These are phyloP conservation scores for Chaetomiaceae sp. DNA, from an alignment of 2,329 filamentous ascomycete species.

Conservation along the genomic window DNA sequence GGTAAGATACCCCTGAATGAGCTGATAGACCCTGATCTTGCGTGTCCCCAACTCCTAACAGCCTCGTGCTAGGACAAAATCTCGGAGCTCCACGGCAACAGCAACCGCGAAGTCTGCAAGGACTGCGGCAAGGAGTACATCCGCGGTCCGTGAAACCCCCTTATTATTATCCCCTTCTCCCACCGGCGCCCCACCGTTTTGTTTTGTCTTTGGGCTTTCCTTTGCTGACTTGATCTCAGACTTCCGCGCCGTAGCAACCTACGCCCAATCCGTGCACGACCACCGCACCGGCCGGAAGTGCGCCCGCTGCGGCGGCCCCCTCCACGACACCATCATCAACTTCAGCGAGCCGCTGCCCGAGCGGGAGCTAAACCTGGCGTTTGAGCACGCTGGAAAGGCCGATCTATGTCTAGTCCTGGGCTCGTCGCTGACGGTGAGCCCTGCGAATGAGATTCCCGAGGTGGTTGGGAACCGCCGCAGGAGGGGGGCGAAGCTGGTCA, in stretches of 20 bases:
- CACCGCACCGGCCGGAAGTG: constrained; percentile 46
- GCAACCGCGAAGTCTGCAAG: constrained; percentile 42
- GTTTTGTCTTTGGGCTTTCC: too few relatives aligned
- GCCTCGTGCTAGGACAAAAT: constrained; percentile 34
- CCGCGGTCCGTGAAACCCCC: constrained; percentile 31
- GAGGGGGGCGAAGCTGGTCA: constrained; percentile 32
- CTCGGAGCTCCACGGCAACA: constrained; percentile 46
- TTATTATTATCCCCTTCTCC: too few relatives aligned
- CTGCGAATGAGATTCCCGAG: constrained; percentile 40
- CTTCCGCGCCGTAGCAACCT: constrained; percentile 41
- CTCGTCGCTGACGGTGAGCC: constrained; percentile 41
- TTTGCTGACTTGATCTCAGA: constrained; percentile 30
- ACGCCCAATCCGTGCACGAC: constrained; percentile 40
- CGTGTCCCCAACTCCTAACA: neutral
- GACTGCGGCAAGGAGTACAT: constrained; percentile 44
- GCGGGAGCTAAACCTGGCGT: constrained; percentile 32
- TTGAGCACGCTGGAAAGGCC: constrained; percentile 36
- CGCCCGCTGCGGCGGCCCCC: constrained; percentile 34
- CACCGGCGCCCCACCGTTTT: too few relatives aligned
- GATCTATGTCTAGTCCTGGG: constrained; percentile 45
- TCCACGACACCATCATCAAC: constrained; percentile 44
- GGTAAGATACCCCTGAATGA: constrained; percentile 27
- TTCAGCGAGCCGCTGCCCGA: constrained; percentile 38
- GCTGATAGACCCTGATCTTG: neutral
- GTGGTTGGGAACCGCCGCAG: constrained; percentile 29